phyloP scores from a whole-genome alignment of 1,139 yeast genomes.

The Candida labiduridarum region DNA sequence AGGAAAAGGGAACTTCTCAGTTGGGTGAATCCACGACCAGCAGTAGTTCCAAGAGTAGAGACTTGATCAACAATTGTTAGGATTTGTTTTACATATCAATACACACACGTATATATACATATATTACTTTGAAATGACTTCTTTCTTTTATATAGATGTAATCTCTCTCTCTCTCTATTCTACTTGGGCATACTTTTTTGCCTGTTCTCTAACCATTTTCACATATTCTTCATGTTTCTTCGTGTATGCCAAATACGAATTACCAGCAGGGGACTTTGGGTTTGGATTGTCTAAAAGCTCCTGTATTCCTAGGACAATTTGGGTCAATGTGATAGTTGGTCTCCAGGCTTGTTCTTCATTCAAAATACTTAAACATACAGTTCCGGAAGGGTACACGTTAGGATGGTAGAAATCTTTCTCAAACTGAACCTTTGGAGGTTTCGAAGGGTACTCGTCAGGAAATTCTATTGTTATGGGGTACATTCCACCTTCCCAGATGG shows the following conservation, averaged over 20 bases:
- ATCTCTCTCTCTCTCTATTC: not conserved
- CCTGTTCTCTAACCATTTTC: conserved; percentile 79
- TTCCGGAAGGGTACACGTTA: conserved; percentile 95
- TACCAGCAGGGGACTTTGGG: conserved; percentile 95
- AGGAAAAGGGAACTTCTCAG: conserved; percentile 88
- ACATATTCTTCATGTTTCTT: conserved; percentile 71
- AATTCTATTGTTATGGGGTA: conserved; percentile 84
- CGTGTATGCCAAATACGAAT: conserved; percentile 87
- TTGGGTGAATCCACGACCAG: conserved; percentile 56
- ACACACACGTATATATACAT: not conserved
- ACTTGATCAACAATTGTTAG: conserved; percentile 37
- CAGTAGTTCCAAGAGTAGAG: conserved; percentile 37
- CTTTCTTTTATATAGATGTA: not conserved
- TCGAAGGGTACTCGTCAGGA: conserved; percentile 92
- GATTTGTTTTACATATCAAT: not conserved
- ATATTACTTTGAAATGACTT: not conserved
- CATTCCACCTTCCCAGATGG: conserved; percentile 87
- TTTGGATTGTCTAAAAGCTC: conserved; percentile 89
- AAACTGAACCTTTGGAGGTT: conserved; percentile 91
- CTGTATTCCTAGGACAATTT: conserved; percentile 88
- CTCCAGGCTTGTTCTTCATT: conserved; percentile 98
- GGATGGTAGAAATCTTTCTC: conserved; percentile 94
- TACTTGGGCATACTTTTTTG: conserved; percentile 56
- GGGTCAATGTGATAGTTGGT: conserved; percentile 92
- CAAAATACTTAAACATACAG: conserved; percentile 87